Percentiles rank a stretch among this genome's conserved stretches.
Evolutionary conservation across 2,329 filamentous ascomycete species (phyloP).

Genomic region (Alternaria longipes): DNA sequence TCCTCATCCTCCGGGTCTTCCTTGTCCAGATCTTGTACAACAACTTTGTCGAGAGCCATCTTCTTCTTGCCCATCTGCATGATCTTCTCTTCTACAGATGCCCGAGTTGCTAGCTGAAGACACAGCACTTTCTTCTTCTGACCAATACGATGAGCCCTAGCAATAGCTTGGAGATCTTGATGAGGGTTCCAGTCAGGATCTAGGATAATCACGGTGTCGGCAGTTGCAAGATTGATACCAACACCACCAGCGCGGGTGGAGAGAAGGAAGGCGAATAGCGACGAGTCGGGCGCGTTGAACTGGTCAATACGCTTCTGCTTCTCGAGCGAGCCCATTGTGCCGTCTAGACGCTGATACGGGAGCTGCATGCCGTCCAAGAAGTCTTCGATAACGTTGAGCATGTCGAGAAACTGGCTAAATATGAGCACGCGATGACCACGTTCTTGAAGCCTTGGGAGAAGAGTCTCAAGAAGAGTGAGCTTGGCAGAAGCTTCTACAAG

Average conservation of each 20-base stretch:
- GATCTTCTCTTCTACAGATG: slow-evolving; percentile 92
- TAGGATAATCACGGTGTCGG: slow-evolving; percentile 97
- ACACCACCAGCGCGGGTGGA: slow-evolving; percentile 96
- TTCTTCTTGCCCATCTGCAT: slow-evolving; percentile 96
- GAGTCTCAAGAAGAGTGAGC: slow-evolving; percentile 80
- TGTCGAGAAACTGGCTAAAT: slow-evolving; percentile 93
- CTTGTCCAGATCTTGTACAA: slow-evolving; percentile 90
- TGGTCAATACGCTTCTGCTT: slow-evolving; percentile 95
- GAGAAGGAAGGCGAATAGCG: slow-evolving; percentile 87
- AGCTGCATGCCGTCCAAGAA: slow-evolving; percentile 81
- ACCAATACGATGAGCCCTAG: slow-evolving; percentile 93
- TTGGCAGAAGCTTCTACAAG: slow-evolving; percentile 92
- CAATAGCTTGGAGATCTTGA: slow-evolving; percentile 95
- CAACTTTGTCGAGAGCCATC: slow-evolving; percentile 91
- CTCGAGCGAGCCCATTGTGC: slow-evolving; percentile 79
- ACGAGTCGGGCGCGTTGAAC: slow-evolving; percentile 86
- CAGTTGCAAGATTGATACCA: slow-evolving; percentile 95
- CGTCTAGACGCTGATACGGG: slow-evolving; percentile 82
- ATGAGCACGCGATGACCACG: slow-evolving; percentile 90
- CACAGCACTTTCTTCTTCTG: slow-evolving; percentile 96
- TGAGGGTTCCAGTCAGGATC: slow-evolving; percentile 98
- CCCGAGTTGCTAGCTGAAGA: slow-evolving; percentile 91
- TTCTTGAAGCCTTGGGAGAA: slow-evolving; percentile 86
- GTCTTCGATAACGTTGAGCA: slow-evolving; percentile 89
- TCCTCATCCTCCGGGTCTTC: slow-evolving; percentile 83